phyloP scores from a whole-genome alignment of 345 rosid species.

The Aurinia saxatilis region DNA sequence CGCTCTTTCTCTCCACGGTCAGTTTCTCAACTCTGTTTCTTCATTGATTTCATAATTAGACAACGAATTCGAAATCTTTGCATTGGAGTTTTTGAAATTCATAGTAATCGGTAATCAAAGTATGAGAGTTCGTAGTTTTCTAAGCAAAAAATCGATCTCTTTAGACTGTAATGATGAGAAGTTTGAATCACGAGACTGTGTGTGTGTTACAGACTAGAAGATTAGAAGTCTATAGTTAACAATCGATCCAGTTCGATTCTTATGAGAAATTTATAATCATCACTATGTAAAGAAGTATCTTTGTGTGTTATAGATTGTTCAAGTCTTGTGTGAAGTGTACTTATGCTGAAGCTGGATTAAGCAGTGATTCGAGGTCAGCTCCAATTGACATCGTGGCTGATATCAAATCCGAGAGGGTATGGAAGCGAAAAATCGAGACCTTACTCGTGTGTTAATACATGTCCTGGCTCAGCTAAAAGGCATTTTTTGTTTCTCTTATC shows the following conservation, averaged over 20 bases:
- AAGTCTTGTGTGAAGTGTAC: slow-evolving; percentile 55
- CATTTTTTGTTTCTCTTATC: slow-evolving; percentile 1
- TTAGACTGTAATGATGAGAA: too few relatives aligned
- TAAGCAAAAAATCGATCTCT: too few relatives aligned
- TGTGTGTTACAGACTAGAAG: too few relatives aligned
- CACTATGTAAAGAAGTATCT: too few relatives aligned
- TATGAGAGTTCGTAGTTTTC: neutral
- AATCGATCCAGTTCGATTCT: too few relatives aligned
- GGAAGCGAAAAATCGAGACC: neutral
- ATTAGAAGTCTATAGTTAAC: too few relatives aligned
- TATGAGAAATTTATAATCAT: too few relatives aligned
- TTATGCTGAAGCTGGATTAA: slow-evolving; percentile 45
- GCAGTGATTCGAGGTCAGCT: slow-evolving; percentile 37
- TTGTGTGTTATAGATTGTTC: slow-evolving; percentile 35
- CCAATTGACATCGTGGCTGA: slow-evolving; percentile 80
- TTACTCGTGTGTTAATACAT: neutral
- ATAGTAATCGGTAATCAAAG: neutral
- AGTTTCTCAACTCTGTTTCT: neutral
- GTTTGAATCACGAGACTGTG: too few relatives aligned
- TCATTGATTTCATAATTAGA: neutral
- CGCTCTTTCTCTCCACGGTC: slow-evolving; percentile 32
- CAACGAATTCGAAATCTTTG: neutral
- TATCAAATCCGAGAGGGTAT: slow-evolving; percentile 70
- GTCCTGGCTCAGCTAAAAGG: slow-evolving; percentile 5
- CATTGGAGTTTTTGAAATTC: neutral